Conservation (phyloP, 768 basidiomycete species). For the Lanmaoa rubissima region DNA sequence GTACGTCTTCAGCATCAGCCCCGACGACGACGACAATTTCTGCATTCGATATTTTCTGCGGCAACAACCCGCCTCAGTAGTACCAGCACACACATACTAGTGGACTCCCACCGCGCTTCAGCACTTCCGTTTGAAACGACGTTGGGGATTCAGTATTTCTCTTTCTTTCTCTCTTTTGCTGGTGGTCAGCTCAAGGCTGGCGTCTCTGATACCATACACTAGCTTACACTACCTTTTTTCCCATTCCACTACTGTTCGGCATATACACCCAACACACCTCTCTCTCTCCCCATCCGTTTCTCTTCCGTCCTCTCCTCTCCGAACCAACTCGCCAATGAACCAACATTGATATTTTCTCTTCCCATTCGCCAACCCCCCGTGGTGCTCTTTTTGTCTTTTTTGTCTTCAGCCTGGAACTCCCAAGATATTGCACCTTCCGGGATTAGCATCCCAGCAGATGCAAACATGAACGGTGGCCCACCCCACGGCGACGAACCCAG, state of each 20-base stretch:
- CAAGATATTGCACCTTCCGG: conserved; percentile 77
- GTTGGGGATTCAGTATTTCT: conserved; percentile 23
- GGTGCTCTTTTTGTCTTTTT: conserved; percentile 9
- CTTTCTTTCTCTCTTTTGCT: conserved; percentile 14
- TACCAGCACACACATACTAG: conserved; percentile 28
- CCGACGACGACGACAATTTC: conserved; percentile 58
- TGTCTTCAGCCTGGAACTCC: conserved; percentile 73
- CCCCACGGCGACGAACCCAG: conserved; percentile 52
- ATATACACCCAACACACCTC: conserved; percentile 6
- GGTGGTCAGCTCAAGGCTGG: conserved; percentile 37
- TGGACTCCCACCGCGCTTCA: conserved; percentile 33
- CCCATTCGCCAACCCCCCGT: conserved; percentile 25
- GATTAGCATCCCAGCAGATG: conserved; percentile 69
- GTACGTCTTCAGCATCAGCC: conserved; percentile 82
- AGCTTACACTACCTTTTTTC: conserved; percentile 11
- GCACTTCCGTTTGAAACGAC: conserved; percentile 30
- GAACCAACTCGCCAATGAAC: conserved; percentile 33
- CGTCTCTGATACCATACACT: conserved; percentile 16
- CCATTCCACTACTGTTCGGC: conserved; percentile 14
- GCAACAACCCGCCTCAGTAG: conserved; percentile 33
- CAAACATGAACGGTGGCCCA: conserved; percentile 43
- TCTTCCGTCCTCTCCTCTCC: conserved; percentile 13
- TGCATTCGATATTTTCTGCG: conserved; percentile 43
- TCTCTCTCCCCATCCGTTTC: conserved; percentile 27
- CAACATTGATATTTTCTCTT: conserved; percentile 43